Evolutionary conservation across 768 basidiomycete species (phyloP), one percentile per base, ranked within the genome.

Genomic region (Multifurca ochricompacta): DNA sequence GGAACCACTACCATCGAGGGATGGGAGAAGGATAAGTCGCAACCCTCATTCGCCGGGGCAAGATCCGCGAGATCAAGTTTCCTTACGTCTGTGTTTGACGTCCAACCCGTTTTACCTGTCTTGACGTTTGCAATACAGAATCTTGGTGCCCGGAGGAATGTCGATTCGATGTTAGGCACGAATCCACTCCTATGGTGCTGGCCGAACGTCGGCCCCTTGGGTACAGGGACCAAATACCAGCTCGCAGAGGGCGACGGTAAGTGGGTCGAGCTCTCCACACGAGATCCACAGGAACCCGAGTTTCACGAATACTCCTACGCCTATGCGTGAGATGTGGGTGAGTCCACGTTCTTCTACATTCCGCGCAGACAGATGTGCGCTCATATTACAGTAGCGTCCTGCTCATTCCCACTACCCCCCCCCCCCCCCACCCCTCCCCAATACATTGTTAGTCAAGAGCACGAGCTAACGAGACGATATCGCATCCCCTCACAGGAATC

Each of bases 21-120:
- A 0, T 95, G 91, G 90, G 96, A 99, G 69, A 98, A 98, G 70
- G 93, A 98, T 65, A 94, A 69, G 91, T 82, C 1, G 86, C 92
- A 4, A 87, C 81, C 0, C 77, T 99, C 62, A 81, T 90, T 47
- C 80, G 87, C 18, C 74, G 85, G 53, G 95, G 94, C 5, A 90
- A 87, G 68, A 85, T 97, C 53, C 80, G 77, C 47, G 87, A 92
- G 70, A 87, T 94, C 63, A 91, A 87, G 68, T 98, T 93, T 66
- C 96, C 95, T 50, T 98, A 97, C 6, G 54, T 55, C 16, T 68
- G 92, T 90, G 68, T 60, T 83, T 66, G 25, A 63, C 35, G 53
- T 41, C 19, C 27, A 5, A 53, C 18, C 9, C 30, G 46, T n/a
- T 10, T 28, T 21, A 19, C 21, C 32, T 27, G n/a, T 8, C 14